phyloP scores from a whole-genome alignment of 2,329 filamentous ascomycete species.

The Periconia sp. region DNA sequence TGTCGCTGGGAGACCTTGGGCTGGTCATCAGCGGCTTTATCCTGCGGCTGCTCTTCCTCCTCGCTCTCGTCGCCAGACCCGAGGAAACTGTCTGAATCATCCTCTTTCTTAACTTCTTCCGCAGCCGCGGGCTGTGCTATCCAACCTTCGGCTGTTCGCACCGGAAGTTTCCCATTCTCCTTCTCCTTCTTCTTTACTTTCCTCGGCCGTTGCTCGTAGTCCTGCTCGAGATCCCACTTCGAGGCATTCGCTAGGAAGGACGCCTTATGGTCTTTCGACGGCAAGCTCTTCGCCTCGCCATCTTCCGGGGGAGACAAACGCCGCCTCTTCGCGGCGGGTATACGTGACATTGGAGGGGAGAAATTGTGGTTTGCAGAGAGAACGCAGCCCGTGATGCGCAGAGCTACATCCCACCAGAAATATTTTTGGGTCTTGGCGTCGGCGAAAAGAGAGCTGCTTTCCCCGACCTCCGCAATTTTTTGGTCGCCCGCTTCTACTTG shows the following conservation, averaged over 20 bases:
- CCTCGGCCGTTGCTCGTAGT: constrained; percentile 81
- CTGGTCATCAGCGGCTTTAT: constrained; percentile 55
- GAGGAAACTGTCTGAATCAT: constrained; percentile 69
- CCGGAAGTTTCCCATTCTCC: constrained; percentile 78
- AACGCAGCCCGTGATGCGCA: no score
- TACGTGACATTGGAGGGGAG: constrained; percentile 34
- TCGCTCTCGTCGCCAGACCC: constrained; percentile 60
- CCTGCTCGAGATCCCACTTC: constrained; percentile 89
- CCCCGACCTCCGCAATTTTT: constrained; percentile 26
- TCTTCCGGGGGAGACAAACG: constrained; percentile 44
- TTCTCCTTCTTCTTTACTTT: constrained; percentile 77
- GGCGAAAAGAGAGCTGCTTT: constrained; percentile 22
- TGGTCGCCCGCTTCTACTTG: constrained; percentile 9
- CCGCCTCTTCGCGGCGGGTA: constrained; percentile 44
- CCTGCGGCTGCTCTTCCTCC: constrained; percentile 51
- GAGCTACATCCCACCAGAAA: no score
- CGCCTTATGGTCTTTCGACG: constrained; percentile 35
- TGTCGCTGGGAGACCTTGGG: constrained; percentile 75
- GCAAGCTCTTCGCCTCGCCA: constrained; percentile 20
- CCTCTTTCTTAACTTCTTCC: constrained; percentile 57
- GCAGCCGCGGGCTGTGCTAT: constrained; percentile 61
- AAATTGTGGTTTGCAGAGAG: not conserved
- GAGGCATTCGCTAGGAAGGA: constrained; percentile 76
- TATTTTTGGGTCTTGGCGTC: constrained; percentile 33
- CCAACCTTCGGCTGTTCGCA: constrained; percentile 81